Conservation (phyloP, 805 yeast species). For the Jamesozyma hellenica region DNA sequence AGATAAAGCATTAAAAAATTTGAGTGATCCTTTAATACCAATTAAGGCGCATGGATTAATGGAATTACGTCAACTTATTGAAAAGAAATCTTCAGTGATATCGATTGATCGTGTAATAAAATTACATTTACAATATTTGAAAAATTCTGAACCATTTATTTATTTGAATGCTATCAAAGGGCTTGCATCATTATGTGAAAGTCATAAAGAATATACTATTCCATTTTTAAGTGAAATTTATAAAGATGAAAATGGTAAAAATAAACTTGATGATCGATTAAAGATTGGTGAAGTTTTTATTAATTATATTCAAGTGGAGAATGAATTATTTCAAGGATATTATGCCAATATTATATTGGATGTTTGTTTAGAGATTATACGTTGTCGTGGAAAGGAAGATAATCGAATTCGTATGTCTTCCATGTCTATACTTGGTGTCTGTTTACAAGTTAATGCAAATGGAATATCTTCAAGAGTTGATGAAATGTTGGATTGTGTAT, state of each 20-base stretch:
- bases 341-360: constrained; percentile 36
- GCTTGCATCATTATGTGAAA: constrained; percentile 47
- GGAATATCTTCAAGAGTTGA: constrained; percentile 39
- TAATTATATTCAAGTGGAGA: constrained; percentile 43
- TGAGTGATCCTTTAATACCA: constrained; percentile 75
- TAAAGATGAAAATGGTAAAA: constrained; percentile 23
- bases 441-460: constrained; percentile 48
- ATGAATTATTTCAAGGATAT: constrained; percentile 39
- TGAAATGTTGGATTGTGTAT: constrained; percentile 62
- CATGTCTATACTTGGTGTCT: constrained; percentile 70
- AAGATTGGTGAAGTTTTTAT: constrained; percentile 74
- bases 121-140: constrained; percentile 53
- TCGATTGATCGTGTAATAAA: constrained; percentile 45
- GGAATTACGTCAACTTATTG: constrained; percentile 46
- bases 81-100: constrained; percentile 41
- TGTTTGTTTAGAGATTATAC: constrained; percentile 34
- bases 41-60: constrained; percentile 79
- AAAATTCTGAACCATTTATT: constrained; percentile 77
- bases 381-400: constrained; percentile 35
- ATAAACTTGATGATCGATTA: constrained; percentile 54
- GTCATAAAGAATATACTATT: constrained; percentile 32
- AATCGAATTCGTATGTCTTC: constrained; percentile 71
- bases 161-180: constrained; percentile 80
- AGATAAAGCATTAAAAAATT: constrained; percentile 50
- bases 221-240: constrained; percentile 34